These are phyloP conservation scores for Gaultheria prostrata DNA, from an alignment of 148 eudicot genomes.

Conservation along the genomic window DNA sequence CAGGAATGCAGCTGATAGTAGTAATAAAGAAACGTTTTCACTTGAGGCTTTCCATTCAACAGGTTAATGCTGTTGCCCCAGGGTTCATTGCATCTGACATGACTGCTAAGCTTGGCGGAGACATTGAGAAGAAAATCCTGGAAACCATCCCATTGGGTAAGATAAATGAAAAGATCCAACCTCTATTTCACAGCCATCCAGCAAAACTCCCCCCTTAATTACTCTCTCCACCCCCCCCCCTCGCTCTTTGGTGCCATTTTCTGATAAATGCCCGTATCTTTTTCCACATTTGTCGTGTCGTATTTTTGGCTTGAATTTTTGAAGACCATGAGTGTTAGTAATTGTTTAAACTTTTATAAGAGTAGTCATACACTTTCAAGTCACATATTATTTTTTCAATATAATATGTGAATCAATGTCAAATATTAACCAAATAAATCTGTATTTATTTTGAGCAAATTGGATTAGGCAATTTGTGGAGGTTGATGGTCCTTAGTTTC, in stretches of 20 bases:
- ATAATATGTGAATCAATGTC: not conserved
- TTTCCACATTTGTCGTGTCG: not conserved
- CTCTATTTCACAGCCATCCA: not conserved
- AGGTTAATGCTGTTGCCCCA: conserved; percentile 96
- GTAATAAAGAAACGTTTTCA: not conserved
- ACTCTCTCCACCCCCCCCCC: not conserved
- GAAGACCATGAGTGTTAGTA: not conserved
- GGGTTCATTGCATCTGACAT: conserved; percentile 94
- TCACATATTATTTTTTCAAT: not conserved
- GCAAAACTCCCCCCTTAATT: not conserved
- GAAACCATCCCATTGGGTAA: conserved; percentile 72
- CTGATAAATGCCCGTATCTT: not conserved
- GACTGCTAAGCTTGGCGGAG: conserved; percentile 80
- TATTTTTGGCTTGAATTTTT: not conserved
- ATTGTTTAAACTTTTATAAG: not conserved
- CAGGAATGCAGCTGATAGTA: not conserved
- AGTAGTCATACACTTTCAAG: not conserved
- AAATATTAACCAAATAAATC: not conserved
- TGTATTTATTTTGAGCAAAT: not conserved
- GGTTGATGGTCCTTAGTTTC: no score
- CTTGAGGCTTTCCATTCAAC: not conserved
- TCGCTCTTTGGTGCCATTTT: not conserved
- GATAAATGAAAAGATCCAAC: conserved; percentile 16
- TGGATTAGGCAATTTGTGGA: no score
- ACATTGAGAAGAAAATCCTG: conserved; percentile 70